phyloP scores from a whole-genome alignment of 2,329 filamentous ascomycete species.

The Huntiella decipiens region DNA sequence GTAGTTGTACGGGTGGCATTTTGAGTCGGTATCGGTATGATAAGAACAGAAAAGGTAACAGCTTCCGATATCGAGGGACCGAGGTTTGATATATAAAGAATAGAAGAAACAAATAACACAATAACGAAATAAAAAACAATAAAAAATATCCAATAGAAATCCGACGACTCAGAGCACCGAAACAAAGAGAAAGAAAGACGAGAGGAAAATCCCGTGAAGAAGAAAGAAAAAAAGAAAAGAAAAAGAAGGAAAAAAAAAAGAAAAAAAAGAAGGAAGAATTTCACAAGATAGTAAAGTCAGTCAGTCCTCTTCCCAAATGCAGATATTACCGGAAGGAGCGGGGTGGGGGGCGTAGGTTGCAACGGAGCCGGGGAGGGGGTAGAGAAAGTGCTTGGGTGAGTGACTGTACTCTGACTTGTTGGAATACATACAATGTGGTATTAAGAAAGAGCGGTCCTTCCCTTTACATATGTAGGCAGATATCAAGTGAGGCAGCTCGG shows the following conservation, averaged over 20 bases:
- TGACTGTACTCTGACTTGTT: too few species aligned
- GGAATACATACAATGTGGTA: too few species aligned
- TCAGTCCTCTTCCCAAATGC: not conserved
- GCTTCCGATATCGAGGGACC: not conserved
- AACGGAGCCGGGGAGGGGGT: too few species aligned
- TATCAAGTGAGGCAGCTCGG: too few species aligned
- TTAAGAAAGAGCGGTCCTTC: too few species aligned
- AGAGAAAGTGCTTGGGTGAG: too few species aligned
- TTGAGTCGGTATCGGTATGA: constrained; percentile 18
- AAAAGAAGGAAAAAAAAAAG: constrained; percentile 26
- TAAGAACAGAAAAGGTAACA: constrained; percentile 13
- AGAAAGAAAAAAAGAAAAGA: constrained; percentile 12
- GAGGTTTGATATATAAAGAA: constrained; percentile 13
- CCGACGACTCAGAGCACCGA: not conserved
- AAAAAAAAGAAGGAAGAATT: constrained; percentile 16
- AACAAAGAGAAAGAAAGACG: constrained; percentile 7
- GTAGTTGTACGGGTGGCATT: constrained; percentile 72
- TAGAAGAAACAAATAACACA: constrained; percentile 1
- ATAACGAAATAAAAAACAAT: constrained; percentile 7
- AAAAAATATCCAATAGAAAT: not conserved
- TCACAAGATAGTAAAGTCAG: not conserved
- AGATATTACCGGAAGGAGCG: not conserved
- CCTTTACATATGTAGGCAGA: too few species aligned
- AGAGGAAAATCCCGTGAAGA: constrained; percentile 13
- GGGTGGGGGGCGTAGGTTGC: too few species aligned